Base-by-base conservation (phyloP, 805 yeast species). In the Candida dajiaensis region DNA sequence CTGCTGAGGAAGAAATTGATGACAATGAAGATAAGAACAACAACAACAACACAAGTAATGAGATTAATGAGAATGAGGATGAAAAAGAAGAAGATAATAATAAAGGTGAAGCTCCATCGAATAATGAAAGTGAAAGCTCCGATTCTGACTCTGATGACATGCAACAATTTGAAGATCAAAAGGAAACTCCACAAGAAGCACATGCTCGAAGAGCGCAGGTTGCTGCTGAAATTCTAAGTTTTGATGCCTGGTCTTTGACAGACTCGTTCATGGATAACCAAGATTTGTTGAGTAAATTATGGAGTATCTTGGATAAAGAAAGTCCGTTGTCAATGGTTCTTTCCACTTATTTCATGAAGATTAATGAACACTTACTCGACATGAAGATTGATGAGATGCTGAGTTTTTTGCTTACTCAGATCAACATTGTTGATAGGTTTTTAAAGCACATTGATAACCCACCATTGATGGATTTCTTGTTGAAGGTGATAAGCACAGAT, bases 191-290 rank as follows among this genome's bases (percentile, higher is more conserved):
- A 28, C 67, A 68, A 40, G 69, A 67, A 43, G 66, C 53, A 3
- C 71, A 66, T 40, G 49, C 63, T 2, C 62, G 74, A 55, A 61
- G 77, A 50, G 81, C 89, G 1, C 82, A 81, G 47, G 74, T 84
- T 55, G 89, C 96, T 6, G 88, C 96, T 2, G 98, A 94, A 62
- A 83, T 94, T 38, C 71, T 94, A 41, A 80, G 92, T 37, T 88
- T 94, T 4, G 98, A 92, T 60, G 90, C 89, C 9, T 92, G 97
- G 97, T 85, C 95, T 2, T 72, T 94, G 35, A 85, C 96, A 2
- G 96, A 90, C 55, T 82, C 95, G 1, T 83, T 94, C 46, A 82
- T 92, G 83, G 90, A 86, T 54, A 78, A 81, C 49, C 70, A 77
- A 4, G 75, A 72, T 19, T 71, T 87, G 35, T 67, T 94, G 57